Conservation (phyloP, 2,329 filamentous ascomycete species). For the Parascedosporium putredinis region DNA sequence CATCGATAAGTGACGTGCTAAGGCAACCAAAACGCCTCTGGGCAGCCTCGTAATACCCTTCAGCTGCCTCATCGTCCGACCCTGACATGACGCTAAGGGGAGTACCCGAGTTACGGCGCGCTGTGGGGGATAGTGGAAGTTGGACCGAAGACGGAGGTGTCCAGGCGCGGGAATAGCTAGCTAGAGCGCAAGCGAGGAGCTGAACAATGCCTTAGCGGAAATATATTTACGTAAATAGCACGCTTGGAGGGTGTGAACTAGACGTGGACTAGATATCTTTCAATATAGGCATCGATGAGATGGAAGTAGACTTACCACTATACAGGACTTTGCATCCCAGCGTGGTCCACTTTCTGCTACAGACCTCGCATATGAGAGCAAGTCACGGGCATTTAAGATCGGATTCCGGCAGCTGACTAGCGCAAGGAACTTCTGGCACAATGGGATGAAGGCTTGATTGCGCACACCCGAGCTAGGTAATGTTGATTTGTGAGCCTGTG, state of each 20-base stretch:
- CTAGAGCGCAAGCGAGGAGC: slow-evolving; percentile 8
- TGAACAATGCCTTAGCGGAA: slow-evolving; percentile 1
- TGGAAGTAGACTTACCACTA: slow-evolving; percentile 12
- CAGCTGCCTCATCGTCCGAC: slow-evolving; percentile 10
- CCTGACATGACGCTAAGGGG: slow-evolving; percentile 2
- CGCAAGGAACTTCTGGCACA: slow-evolving; percentile 13
- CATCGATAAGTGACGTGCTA: slow-evolving; percentile 14
- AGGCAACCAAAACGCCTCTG: slow-evolving; percentile 15
- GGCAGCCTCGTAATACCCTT: slow-evolving; percentile 15
- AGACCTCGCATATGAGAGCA: slow-evolving; percentile 12
- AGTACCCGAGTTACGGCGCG: neutral
- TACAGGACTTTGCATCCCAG: slow-evolving; percentile 15
- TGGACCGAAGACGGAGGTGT: neutral
- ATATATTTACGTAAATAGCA: too few species aligned
- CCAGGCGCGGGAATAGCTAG: slow-evolving; percentile 6
- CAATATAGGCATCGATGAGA: too few species aligned
- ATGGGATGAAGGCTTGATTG: slow-evolving; percentile 8
- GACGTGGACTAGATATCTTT: too few species aligned
- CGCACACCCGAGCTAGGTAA: neutral
- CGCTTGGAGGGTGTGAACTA: too few species aligned
- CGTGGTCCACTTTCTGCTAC: slow-evolving; percentile 13
- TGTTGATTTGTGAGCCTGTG: neutral
- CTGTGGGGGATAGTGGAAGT: neutral
- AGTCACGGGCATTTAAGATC: slow-evolving; percentile 14
- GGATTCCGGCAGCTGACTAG: slow-evolving; percentile 16